Base-by-base conservation (phyloP, 2,329 filamentous ascomycete genomes). In the Dactylellina cionopaga region DNA sequence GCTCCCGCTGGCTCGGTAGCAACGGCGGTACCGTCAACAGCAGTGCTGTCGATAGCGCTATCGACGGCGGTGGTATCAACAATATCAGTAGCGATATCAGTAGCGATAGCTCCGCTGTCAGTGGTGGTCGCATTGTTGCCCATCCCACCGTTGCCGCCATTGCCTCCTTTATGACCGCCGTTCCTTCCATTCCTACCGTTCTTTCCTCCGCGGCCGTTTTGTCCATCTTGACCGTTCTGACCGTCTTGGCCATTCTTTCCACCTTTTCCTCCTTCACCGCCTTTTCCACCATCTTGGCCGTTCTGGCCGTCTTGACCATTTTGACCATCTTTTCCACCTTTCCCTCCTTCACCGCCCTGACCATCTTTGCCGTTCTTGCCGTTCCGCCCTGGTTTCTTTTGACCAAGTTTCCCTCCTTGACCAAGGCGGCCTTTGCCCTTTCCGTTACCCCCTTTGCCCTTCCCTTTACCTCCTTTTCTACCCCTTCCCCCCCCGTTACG, bases 41-140 rank as follows among this genome's bases (percentile, higher is more conserved):
- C 35, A 17, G 35, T 41, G 13, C 3, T 17, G n/a, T 41, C 56
- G 39, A 44, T 35, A 47, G 47, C 52, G 9, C 49, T 19, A 13
- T 31, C 56, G 29, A 24, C 17, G 33, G 29, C 13, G 5, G 15
- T 22, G 3, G 44, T 43, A 11, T 41, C 64, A 25, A 51, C 29
- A 13, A 47, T 49, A 13, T 46, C 47, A 15, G 65, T 62, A 22
- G 29, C 55, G 11, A 49, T 54, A 11, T 46, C 60, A 1, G 49
- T 55, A 10, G 60, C 56, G 39, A 44, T 35, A 47, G 47, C 52
- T n/a, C 49, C 31, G 17, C 49, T 65, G 29, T 27, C 51, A 1
- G 62, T 66, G 9, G 54, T 66, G 11, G 62, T 66, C 11, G 62
- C 35, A 49, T 66, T 55, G 11, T 66, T 55, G 15, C 41, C 9